Evolutionary conservation across 208 protist species (phyloP), one percentile per base, ranked within the genome.

Genomic region (Leishmania major): DNA sequence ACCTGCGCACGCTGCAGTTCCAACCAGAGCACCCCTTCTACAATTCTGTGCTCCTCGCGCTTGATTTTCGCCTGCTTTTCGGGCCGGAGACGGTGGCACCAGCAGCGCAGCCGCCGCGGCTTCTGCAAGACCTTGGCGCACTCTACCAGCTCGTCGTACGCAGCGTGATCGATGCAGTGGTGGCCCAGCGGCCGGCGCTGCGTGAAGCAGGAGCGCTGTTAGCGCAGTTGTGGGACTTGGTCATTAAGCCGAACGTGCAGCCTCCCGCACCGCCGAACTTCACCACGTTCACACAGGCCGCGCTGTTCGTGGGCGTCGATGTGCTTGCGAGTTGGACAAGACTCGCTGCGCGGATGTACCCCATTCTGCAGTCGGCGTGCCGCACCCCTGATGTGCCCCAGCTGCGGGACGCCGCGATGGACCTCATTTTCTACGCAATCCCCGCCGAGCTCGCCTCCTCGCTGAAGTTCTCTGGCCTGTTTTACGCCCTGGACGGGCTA

Each of bases 11-110:
- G 49, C 37, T 79, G 59, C 82, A 85, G 72, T 83, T 86, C 28
- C 78, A 80, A 49, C 84, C 59, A 51, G 72, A 87, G 47, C 47
- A 82, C 59, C 53, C 74, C 0, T 86, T 95, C 25, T 35, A 72
- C 82, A 88, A 89, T 57, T 81, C 79, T 66, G 82, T 96, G 0
- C 79, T 93, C 37, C 69, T 96, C 4, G 79, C 84, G 19, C 75
- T 96, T 28, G 92, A 96, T 80, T 90, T 92, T 43, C 72, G 85
- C 3, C 62, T 91, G 11, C 80, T 96, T 25, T 90, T 94, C n/a
- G 76, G 78, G 45, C 45, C 82, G 35, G 37, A 51, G 40, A 2
- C 45, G 66, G 31, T 55, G 55, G 17, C 37, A 1, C 8, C n/a
- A 28, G 51, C 45, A 28, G 22, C 55, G 11, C 37, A 11, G 8